Evolutionary conservation across 192 early-diverging fungal species (phyloP).

Genomic region (Pilobolus umbonatus): DNA sequence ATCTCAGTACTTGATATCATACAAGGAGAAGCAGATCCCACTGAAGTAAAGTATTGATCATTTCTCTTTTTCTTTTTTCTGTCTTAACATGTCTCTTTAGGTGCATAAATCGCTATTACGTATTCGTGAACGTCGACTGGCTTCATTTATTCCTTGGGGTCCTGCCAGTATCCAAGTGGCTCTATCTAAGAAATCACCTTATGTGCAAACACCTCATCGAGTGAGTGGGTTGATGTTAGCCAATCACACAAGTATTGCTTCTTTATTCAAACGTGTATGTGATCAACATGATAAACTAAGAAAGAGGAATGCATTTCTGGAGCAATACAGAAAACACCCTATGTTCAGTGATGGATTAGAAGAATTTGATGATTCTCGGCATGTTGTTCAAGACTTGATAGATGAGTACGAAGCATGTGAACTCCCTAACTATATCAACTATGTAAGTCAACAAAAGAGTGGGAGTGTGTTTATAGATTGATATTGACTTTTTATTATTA

Average conservation of each 20-base stretch:
- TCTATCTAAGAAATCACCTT: conserved; percentile 89
- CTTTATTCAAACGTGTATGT: conserved; percentile 84
- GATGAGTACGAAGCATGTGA: conserved; percentile 95
- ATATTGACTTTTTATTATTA: background rate
- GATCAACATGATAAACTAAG: conserved; percentile 92
- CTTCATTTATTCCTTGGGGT: conserved; percentile 99
- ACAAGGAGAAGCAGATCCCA: conserved; percentile 97
- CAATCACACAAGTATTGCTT: conserved; percentile 92
- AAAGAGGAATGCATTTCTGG: conserved; percentile 95
- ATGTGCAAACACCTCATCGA: conserved; percentile 85
- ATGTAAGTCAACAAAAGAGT: conserved; percentile 34
- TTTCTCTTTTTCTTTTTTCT: background rate
- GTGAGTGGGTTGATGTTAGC: conserved; percentile 98
- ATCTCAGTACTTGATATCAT: conserved; percentile 98
- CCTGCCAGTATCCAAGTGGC: conserved; percentile 99
- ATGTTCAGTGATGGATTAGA: conserved; percentile 78
- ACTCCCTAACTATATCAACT: conserved; percentile 77
- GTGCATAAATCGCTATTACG: conserved; percentile 97
- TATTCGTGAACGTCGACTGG: conserved; percentile 89
- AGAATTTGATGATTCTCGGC: conserved; percentile 90
- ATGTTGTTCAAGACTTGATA: conserved; percentile 88
- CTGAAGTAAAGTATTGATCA: conserved; percentile 60
- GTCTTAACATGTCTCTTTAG: conserved; percentile 34
- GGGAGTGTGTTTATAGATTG: background rate
- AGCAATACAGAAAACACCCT: conserved; percentile 83